These are phyloP conservation scores for Penicillium sp. DNA, from an alignment of 2,329 filamentous ascomycete species.

Conservation along the genomic window DNA sequence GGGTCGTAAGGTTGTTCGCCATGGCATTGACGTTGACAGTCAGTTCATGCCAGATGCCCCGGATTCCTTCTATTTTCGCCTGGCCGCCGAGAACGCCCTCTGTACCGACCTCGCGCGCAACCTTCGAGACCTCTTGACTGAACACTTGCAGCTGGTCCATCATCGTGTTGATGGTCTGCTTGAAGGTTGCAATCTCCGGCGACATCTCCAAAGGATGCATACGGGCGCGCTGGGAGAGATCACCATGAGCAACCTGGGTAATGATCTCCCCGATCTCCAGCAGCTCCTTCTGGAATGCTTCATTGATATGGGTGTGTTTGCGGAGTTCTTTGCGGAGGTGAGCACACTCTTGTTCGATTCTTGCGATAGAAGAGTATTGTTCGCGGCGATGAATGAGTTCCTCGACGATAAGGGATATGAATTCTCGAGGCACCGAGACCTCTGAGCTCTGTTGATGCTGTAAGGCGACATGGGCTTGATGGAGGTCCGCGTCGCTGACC, in stretches of 20 bases:
- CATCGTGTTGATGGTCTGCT: slow-evolving; percentile 83
- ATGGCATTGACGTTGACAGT: slow-evolving; percentile 81
- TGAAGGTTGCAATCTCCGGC: slow-evolving; percentile 39
- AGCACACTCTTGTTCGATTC: slow-evolving; percentile 22
- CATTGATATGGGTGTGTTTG: slow-evolving; percentile 27
- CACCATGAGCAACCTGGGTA: slow-evolving; percentile 26
- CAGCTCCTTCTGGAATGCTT: slow-evolving; percentile 28
- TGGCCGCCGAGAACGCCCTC: slow-evolving; percentile 77
- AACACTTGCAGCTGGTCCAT: slow-evolving; percentile 77
- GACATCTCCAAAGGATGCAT: slow-evolving; percentile 26
- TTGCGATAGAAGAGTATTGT: slow-evolving; percentile 18
- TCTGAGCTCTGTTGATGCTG: slow-evolving; percentile 22
- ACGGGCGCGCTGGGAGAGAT: slow-evolving; percentile 22
- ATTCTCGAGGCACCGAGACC: slow-evolving; percentile 22
- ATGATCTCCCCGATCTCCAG: slow-evolving; percentile 29
- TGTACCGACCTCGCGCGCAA: slow-evolving; percentile 75
- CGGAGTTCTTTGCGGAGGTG: slow-evolving; percentile 23
- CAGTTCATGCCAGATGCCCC: slow-evolving; percentile 81
- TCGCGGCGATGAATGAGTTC: slow-evolving; percentile 25
- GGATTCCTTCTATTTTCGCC: slow-evolving; percentile 74
- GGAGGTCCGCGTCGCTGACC: slow-evolving; percentile 22
- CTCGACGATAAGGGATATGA: slow-evolving; percentile 23
- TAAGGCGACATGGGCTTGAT: slow-evolving; percentile 23
- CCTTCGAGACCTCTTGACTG: slow-evolving; percentile 74
- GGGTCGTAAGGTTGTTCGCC: slow-evolving; percentile 80